These are phyloP conservation scores for Aspergillus hortae DNA, from an alignment of 2,329 filamentous ascomycete genomes.

Conservation along the genomic window DNA sequence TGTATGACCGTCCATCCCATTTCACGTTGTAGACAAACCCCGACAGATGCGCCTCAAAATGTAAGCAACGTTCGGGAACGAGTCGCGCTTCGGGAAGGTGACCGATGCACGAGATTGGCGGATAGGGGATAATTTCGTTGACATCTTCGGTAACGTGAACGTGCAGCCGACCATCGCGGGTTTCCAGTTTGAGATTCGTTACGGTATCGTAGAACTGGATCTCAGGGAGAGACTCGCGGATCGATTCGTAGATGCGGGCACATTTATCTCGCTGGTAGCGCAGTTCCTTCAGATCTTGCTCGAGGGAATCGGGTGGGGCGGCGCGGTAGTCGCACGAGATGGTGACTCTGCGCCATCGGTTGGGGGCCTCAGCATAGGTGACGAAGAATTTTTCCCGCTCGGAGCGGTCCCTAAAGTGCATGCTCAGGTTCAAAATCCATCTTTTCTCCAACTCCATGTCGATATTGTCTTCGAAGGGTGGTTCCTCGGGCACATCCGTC, in stretches of 20 bases:
- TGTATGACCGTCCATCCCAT: constrained; percentile 65
- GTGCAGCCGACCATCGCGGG: constrained; percentile 79
- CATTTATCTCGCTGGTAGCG: constrained; percentile 90
- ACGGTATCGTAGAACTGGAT: constrained; percentile 97
- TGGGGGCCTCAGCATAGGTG: constrained; percentile 79
- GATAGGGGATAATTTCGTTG: constrained; percentile 90
- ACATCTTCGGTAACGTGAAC: constrained; percentile 97
- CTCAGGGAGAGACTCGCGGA: constrained; percentile 84
- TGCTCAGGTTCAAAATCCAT: constrained; percentile 97
- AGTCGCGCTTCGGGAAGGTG: constrained; percentile 56
- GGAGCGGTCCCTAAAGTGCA: constrained; percentile 94
- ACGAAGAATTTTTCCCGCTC: constrained; percentile 97
- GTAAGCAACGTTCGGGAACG: constrained; percentile 69
- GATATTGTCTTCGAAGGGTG: constrained; percentile 45
- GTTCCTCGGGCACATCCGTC: constrained; percentile 22
- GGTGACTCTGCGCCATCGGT: constrained; percentile 80
- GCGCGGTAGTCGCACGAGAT: constrained; percentile 90
- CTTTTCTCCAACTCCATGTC: constrained; percentile 77
- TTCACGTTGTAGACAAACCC: constrained; percentile 95
- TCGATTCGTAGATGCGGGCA: constrained; percentile 87
- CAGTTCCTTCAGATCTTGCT: constrained; percentile 73
- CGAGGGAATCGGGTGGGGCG: constrained; percentile 75
- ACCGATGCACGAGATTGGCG: constrained; percentile 66
- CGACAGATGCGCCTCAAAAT: constrained; percentile 89
- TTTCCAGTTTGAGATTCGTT: constrained; percentile 92